Conservation (phyloP, 768 basidiomycete genomes). For the Punctularia strigosozonata region DNA sequence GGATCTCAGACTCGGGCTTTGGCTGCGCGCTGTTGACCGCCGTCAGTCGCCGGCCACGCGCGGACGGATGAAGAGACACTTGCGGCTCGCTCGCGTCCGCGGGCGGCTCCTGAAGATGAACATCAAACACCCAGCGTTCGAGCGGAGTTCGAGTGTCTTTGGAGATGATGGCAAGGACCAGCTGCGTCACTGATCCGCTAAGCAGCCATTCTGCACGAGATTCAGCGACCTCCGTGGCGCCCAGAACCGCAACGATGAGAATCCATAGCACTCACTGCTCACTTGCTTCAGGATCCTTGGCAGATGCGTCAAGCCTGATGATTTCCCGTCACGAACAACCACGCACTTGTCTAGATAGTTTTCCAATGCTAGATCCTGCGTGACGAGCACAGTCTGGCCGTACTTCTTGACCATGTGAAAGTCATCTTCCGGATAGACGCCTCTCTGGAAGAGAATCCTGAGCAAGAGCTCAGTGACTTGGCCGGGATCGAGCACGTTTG, state of each 20-base stretch:
- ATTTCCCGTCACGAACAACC: slow-evolving; percentile 1
- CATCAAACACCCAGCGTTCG: slow-evolving; percentile 97
- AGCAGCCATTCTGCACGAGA: slow-evolving; percentile 75
- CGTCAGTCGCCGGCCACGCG: no score
- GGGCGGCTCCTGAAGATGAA: slow-evolving; percentile 68
- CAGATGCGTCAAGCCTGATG: slow-evolving; percentile 1
- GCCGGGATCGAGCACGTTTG: slow-evolving; percentile 1
- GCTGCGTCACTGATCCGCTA: slow-evolving; percentile 82
- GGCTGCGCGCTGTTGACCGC: slow-evolving; percentile 28
- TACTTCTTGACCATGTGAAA: slow-evolving; percentile 99
- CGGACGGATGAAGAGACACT: slow-evolving; percentile 15
- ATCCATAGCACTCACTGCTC: slow-evolving; percentile 49
- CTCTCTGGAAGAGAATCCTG: slow-evolving; percentile 93
- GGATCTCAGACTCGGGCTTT: slow-evolving; percentile 82
- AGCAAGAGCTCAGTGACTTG: slow-evolving; percentile 5
- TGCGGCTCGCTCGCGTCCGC: slow-evolving; percentile 38
- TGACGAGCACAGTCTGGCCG: slow-evolving; percentile 89
- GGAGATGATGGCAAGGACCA: slow-evolving; percentile 92
- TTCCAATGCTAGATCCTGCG: slow-evolving; percentile 86
- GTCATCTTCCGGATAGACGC: slow-evolving; percentile 95
- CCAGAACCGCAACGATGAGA: neutral
- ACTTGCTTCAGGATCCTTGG: slow-evolving; percentile 82
- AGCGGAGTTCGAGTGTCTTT: slow-evolving; percentile 86
- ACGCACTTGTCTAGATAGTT: slow-evolving; percentile 78
- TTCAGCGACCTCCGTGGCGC: neutral